These are phyloP conservation scores for Triticum urartu DNA, from an alignment of 176 grass and related monocot genomes.

Conservation along the genomic window DNA sequence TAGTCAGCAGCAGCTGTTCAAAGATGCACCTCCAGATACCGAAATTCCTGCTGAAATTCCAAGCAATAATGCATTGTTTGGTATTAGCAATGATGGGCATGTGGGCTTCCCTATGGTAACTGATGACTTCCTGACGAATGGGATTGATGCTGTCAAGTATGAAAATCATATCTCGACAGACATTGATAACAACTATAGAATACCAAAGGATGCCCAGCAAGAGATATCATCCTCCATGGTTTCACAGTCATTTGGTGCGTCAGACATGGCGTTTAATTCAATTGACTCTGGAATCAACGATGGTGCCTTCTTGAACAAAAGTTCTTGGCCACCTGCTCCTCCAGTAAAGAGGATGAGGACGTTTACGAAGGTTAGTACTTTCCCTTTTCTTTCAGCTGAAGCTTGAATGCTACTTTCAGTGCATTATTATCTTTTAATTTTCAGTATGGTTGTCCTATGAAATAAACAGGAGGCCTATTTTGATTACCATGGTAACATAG, in stretches of 20 bases:
- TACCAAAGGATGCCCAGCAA: conserved; percentile 63
- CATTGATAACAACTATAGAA: conserved; percentile 62
- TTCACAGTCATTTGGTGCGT: conserved; percentile 79
- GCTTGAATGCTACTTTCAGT: background rate
- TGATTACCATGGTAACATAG: background rate
- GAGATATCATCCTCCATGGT: conserved; percentile 82
- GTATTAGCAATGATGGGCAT: conserved; percentile 57
- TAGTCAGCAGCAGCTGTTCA: conserved; percentile 60
- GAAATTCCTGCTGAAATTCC: conserved; percentile 53
- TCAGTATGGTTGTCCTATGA: background rate
- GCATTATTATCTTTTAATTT: background rate
- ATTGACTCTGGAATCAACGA: conserved; percentile 83
- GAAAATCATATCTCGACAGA: conserved; percentile 66
- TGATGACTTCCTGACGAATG: conserved; percentile 62
- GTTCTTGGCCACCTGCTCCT: conserved; percentile 54
- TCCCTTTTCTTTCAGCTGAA: conserved; percentile 5
- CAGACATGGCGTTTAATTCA: conserved; percentile 85
- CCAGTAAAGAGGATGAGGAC: conserved; percentile 75
- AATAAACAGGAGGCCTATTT: background rate
- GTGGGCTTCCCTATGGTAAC: conserved; percentile 55
- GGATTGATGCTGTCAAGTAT: conserved; percentile 65
- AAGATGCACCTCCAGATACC: conserved; percentile 44
- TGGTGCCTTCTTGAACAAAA: conserved; percentile 51
- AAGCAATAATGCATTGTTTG: conserved; percentile 62
- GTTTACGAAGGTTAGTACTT: conserved; percentile 71